Conservation (phyloP, 306 rosid species). For the Cicer judaicum region DNA sequence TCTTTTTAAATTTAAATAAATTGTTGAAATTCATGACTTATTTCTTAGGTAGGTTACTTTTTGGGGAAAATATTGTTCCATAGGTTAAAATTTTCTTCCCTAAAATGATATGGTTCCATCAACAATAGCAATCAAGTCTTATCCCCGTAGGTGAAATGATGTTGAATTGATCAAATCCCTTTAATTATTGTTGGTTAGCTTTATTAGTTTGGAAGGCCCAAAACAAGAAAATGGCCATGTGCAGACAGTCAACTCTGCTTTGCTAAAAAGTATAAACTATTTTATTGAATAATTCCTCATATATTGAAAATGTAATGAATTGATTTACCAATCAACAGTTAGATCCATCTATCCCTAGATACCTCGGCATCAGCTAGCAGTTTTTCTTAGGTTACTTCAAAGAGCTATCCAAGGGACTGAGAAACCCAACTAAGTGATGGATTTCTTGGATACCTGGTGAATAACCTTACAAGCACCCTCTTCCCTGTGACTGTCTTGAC, state of each 20-base stretch:
- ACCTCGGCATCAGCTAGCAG: too few species aligned
- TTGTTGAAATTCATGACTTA: not conserved
- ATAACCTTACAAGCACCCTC: not conserved
- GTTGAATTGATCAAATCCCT: not conserved
- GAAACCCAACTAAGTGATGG: too few species aligned
- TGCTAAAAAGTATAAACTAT: too few species aligned
- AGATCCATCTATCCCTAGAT: too few species aligned
- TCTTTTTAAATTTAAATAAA: not conserved
- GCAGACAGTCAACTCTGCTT: too few species aligned
- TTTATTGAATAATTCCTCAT: too few species aligned
- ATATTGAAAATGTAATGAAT: too few species aligned
- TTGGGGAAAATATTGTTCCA: conserved; percentile 17
- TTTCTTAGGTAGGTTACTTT: not conserved
- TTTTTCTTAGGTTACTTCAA: too few species aligned
- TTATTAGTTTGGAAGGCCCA: not conserved
- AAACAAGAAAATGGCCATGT: not conserved
- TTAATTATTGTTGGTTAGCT: not conserved
- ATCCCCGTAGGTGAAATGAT: conserved; percentile 13
- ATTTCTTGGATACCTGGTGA: not conserved
- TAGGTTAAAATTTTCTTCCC: conserved; percentile 34
- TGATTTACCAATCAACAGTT: too few species aligned
- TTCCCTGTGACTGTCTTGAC: not conserved
- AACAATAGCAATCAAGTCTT: conserved; percentile 33
- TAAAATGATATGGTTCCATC: conserved; percentile 24
- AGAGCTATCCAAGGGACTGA: too few species aligned